Conservation (phyloP, 176 grass and related monocot genomes). For the Bolboschoenus planiculmis region DNA sequence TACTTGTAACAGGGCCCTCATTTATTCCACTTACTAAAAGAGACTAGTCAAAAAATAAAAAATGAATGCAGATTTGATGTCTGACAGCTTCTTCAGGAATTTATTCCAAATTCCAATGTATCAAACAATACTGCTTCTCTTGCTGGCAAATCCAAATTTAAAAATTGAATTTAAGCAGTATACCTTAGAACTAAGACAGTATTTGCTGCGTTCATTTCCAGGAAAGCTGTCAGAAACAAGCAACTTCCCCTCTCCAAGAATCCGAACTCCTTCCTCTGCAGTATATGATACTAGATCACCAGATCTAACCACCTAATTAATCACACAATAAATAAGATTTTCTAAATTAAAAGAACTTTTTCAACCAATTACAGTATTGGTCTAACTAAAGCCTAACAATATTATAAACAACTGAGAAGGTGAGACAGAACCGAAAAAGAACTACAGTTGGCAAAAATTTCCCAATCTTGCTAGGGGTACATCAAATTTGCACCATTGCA, state of each 20-base stretch:
- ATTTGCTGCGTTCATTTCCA: constrained; percentile 91
- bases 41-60: neutral
- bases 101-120: neutral
- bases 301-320: constrained; percentile 70
- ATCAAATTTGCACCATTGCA: neutral
- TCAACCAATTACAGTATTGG: neutral
- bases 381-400: neutral
- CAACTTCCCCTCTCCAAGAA: constrained; percentile 84
- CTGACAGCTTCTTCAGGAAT: neutral
- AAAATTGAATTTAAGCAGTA: neutral
- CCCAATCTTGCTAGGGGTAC: neutral
- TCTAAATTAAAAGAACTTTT: neutral
- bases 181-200: constrained; percentile 97
- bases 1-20: neutral
- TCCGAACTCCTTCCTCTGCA: constrained; percentile 85
- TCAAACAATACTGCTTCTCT: neutral
- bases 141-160: neutral
- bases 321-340: neutral
- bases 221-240: constrained; percentile 95
- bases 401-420: neutral
- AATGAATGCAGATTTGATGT: neutral
- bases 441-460: neutral
- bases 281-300: constrained; percentile 92
- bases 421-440: too few species aligned
- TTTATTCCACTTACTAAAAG: neutral